Conservation (phyloP, 805 yeast genomes). For the Pichia ethanolica region DNA sequence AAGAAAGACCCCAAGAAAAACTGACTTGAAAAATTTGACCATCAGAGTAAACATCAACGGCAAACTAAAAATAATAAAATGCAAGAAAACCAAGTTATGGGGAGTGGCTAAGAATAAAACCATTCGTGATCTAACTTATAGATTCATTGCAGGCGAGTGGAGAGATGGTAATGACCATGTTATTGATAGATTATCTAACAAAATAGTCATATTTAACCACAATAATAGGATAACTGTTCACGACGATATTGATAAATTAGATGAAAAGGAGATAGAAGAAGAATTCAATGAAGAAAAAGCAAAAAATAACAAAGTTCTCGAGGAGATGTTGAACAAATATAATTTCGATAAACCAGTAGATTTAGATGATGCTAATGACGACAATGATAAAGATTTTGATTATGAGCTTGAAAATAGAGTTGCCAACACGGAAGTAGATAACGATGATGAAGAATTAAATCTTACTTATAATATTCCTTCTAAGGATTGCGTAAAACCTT, state of each 20-base stretch:
- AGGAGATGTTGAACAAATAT: slow-evolving; percentile 37
- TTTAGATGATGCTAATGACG: slow-evolving; percentile 30
- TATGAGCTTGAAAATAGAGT: slow-evolving; percentile 32
- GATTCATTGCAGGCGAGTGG: slow-evolving; percentile 66
- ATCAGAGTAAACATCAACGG: slow-evolving; percentile 59
- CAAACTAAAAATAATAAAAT: slow-evolving; percentile 45
- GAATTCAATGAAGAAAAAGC: slow-evolving; percentile 37
- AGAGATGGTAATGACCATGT: slow-evolving; percentile 72
- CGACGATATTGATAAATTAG: background rate
- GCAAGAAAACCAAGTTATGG: slow-evolving; percentile 81
- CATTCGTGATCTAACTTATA: slow-evolving; percentile 53
- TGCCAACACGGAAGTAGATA: slow-evolving; percentile 14
- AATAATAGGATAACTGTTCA: slow-evolving; percentile 12
- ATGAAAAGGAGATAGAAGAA: slow-evolving; percentile 11
- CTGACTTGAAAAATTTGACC: slow-evolving; percentile 45
- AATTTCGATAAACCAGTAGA: slow-evolving; percentile 48
- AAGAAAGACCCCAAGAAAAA: slow-evolving; percentile 48
- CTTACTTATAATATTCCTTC: slow-evolving; percentile 20
- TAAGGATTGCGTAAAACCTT: slow-evolving; percentile 17
- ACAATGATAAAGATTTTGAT: slow-evolving; percentile 28
- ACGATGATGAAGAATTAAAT: slow-evolving; percentile 24
- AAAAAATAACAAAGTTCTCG: slow-evolving; percentile 40
- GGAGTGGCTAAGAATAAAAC: slow-evolving; percentile 70
- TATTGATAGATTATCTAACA: slow-evolving; percentile 45
- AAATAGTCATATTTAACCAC: slow-evolving; percentile 24